Conservation (phyloP, 106 monocot species). For the Dendrobium catenatum region DNA sequence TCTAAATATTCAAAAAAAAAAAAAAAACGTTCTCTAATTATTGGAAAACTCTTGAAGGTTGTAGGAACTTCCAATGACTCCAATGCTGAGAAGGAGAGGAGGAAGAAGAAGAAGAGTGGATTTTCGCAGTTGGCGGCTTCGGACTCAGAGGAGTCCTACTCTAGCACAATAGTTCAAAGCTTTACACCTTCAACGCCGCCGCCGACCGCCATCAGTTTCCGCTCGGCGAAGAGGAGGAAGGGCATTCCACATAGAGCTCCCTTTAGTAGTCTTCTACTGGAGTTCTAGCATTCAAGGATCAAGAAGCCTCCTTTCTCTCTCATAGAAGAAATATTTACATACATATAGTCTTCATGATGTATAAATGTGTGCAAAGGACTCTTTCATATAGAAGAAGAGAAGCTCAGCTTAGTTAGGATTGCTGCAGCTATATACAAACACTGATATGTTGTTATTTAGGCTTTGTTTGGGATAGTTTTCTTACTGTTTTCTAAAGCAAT, state of each 20-base stretch:
- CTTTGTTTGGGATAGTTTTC: no score
- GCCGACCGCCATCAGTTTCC: slow-evolving; percentile 23
- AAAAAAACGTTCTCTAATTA: neutral
- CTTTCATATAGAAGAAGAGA: no score
- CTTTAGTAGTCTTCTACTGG: slow-evolving; percentile 40
- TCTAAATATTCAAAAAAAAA: no score
- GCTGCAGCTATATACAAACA: no score
- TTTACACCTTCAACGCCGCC: slow-evolving; percentile 75
- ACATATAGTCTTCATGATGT: no score
- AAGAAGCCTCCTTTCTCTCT: neutral
- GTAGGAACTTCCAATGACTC: slow-evolving; percentile 34
- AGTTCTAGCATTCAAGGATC: slow-evolving; percentile 14
- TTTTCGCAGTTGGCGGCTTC: slow-evolving; percentile 16
- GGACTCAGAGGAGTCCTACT: slow-evolving; percentile 27
- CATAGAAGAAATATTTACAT: no score
- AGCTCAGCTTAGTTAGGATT: no score
- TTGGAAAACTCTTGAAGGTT: slow-evolving; percentile 31
- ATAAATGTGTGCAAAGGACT: no score
- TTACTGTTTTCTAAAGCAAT: no score
- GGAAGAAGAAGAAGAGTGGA: neutral
- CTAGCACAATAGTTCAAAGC: slow-evolving; percentile 43
- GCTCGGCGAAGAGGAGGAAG: slow-evolving; percentile 62
- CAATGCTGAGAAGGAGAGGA: slow-evolving; percentile 13
- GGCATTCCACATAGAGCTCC: slow-evolving; percentile 77
- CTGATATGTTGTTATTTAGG: no score